Evolutionary conservation across 306 rosid species (phyloP).

Genomic region (Lithocarpus polystachyus): DNA sequence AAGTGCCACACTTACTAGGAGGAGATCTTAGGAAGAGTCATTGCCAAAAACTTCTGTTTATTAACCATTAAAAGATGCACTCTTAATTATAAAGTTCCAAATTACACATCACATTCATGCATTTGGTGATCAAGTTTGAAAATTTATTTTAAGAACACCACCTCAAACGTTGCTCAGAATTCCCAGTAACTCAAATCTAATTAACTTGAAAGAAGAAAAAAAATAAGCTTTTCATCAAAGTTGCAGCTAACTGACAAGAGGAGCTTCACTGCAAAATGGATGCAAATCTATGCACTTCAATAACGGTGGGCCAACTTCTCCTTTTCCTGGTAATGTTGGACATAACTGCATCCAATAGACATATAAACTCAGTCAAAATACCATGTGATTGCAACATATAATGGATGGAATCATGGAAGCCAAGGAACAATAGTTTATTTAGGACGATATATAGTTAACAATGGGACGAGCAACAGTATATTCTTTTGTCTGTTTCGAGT

Average conservation of each 20-base stretch:
- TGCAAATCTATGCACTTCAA: constrained; percentile 19
- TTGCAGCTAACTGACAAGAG: neutral
- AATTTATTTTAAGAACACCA: neutral
- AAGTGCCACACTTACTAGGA: no score
- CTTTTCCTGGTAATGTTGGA: constrained; percentile 36
- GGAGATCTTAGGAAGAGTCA: no score
- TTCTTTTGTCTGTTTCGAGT: neutral
- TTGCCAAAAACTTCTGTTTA: neutral
- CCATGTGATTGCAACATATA: neutral
- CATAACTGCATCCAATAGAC: constrained; percentile 36
- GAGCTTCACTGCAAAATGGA: neutral
- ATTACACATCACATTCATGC: neutral
- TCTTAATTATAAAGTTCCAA: neutral
- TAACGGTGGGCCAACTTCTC: constrained; percentile 50
- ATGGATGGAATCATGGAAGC: neutral
- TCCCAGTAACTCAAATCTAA: neutral
- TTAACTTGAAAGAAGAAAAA: neutral
- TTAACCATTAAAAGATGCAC: neutral
- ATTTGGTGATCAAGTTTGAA: neutral
- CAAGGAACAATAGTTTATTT: neutral
- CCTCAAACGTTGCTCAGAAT: neutral
- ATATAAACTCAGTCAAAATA: neutral
- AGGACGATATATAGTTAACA: neutral
- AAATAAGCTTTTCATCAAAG: neutral
- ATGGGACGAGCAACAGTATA: neutral